Base-by-base conservation (phyloP, 2,329 filamentous ascomycete species). In the Epichloe hybrida region DNA sequence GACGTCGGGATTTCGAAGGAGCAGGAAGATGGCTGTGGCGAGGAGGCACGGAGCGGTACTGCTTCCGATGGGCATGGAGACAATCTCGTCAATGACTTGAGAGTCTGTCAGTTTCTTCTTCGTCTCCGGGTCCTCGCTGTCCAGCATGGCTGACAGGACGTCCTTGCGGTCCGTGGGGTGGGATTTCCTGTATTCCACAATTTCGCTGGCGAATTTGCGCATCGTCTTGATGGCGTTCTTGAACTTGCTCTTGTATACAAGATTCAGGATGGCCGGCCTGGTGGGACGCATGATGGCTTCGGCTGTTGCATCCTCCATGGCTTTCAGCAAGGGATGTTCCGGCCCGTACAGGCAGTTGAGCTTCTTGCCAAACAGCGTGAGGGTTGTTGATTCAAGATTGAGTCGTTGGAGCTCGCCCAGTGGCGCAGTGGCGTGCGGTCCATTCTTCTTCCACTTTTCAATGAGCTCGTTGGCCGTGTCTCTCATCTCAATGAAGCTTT, bases 1-100 rank as follows among this genome's bases (percentile, higher is more conserved):
- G 1, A 66, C 69, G 0, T 67, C 61, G 0, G 76, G 76, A 58
- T 76, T 75, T 62, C 73, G 72, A 1, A 75, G 55, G 2, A 81
- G 66, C 48, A 75, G 71, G 56, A 75, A 72, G 53, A 80, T 72
- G 8, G 68, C 65, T 7, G 64, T 68, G 54, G 64, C 68, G 53
- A 75, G 59, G 58, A 68, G 64, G 52, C 69, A 72, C 2, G 72
- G 72, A 3, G 72, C 69, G 0, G 73, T 76, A 59, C 68, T 72
- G 61, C 69, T 73, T 4, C 75, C 78, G 48, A 81, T 80, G 40
- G 84, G 74, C 69, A 86, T 84, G 2, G 76, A 76, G 49, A 85
- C 77, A 56, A 87, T 80, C 61, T 87, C 83, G 62, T 85, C 80
- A 46, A 83, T 72, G 46, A 85, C 74, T 53, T 78, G 76, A 9